These are phyloP conservation scores for Monosporozyma solicola DNA, from an alignment of 805 yeast species.

Conservation along the genomic window DNA sequence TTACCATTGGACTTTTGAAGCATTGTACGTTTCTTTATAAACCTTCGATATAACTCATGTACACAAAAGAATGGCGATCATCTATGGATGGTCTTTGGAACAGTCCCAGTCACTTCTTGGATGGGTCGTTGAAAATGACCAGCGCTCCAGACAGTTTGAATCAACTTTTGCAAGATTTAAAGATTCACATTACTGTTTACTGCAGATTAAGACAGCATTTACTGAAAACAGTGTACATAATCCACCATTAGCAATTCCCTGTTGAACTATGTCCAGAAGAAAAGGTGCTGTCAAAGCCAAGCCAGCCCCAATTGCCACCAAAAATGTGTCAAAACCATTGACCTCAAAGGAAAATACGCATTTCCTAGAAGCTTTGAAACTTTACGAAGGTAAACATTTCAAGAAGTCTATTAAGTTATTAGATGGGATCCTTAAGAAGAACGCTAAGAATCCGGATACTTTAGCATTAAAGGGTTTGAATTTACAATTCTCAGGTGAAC, in stretches of 20 bases:
- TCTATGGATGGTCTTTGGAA: background rate
- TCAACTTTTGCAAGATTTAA: background rate
- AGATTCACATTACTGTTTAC: background rate
- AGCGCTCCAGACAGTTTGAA: background rate
- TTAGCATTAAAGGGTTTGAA: conserved; percentile 77
- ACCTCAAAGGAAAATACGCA: conserved; percentile 55
- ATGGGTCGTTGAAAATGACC: background rate
- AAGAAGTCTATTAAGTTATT: conserved; percentile 72
- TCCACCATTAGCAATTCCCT: background rate
- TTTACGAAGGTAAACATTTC: conserved; percentile 80
- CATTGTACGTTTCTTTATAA: background rate
- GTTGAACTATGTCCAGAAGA: conserved; percentile 17
- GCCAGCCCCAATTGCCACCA: conserved; percentile 17
- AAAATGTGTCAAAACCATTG: background rate
- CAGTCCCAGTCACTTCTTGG: background rate
- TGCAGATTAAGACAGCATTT: background rate
- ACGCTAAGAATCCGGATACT: conserved; percentile 68
- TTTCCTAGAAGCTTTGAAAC: conserved; percentile 72
- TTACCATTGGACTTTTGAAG: background rate
- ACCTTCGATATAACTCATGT: background rate
- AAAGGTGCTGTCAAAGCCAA: conserved; percentile 11
- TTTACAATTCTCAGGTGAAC: conserved; percentile 47
- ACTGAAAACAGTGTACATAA: background rate
- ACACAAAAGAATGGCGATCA: background rate
- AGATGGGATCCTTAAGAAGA: conserved; percentile 69